phyloP scores from a whole-genome alignment of 306 rosid species.

The Trichosanthes cucumerina region DNA sequence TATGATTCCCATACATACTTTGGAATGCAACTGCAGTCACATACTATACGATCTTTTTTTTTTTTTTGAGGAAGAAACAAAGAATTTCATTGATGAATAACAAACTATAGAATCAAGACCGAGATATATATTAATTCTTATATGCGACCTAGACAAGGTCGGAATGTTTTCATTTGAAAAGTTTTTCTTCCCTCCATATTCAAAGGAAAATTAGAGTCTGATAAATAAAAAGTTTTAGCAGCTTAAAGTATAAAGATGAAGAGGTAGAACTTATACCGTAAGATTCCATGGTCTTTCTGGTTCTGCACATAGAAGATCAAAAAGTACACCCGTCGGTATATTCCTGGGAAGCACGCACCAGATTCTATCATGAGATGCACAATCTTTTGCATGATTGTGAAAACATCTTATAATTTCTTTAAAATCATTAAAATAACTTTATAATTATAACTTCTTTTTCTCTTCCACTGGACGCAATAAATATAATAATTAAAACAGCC shows the following conservation, averaged over 20 bases:
- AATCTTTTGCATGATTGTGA: not conserved
- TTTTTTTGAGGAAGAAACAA: too few relatives aligned
- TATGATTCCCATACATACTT: not conserved
- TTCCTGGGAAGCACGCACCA: slow-evolving; percentile 34
- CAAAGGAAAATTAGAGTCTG: not conserved
- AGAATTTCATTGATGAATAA: too few relatives aligned
- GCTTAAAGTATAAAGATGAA: not conserved
- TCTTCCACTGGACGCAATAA: not conserved
- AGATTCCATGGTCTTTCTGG: slow-evolving; percentile 96
- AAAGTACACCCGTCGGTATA: slow-evolving; percentile 93
- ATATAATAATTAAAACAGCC: not conserved
- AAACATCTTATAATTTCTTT: not conserved
- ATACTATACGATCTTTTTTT: not conserved
- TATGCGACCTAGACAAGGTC: not conserved
- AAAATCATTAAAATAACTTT: not conserved
- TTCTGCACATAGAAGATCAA: slow-evolving; percentile 78
- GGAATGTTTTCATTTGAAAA: not conserved
- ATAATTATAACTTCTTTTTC: not conserved
- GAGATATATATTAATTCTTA: not conserved
- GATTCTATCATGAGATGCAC: not conserved
- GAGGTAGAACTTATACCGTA: slow-evolving; percentile 28
- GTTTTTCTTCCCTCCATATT: not conserved
- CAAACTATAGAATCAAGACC: not conserved
- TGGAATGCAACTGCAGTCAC: not conserved
- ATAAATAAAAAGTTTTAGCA: not conserved